phyloP scores from a whole-genome alignment of 192 early-diverging fungal genomes.

The Coemansia sp. region DNA sequence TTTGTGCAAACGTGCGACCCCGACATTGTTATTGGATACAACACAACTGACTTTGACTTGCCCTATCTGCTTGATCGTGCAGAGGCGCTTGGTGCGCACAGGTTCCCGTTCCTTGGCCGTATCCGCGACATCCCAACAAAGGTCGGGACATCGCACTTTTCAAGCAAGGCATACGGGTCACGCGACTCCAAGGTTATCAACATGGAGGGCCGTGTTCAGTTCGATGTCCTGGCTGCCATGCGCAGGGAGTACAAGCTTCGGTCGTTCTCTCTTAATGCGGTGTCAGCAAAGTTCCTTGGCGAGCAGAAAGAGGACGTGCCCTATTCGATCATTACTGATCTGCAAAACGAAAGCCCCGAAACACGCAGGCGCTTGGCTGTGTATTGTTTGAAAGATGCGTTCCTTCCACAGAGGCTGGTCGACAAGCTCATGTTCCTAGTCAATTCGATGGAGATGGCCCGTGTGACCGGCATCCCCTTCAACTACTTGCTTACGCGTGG shows the following conservation, averaged over 20 bases:
- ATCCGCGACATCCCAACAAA: conserved; percentile 48
- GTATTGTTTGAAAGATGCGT: conserved; percentile 98
- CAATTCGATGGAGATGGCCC: conserved; percentile 98
- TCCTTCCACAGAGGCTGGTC: conserved; percentile 87
- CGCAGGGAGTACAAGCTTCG: conserved; percentile 95
- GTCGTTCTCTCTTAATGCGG: conserved; percentile 94
- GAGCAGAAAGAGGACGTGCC: conserved; percentile 99
- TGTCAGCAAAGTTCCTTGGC: conserved; percentile 90
- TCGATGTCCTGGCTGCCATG: conserved; percentile 93
- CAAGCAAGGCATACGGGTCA: conserved; percentile 92
- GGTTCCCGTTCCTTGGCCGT: conserved; percentile 86
- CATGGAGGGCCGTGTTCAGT: conserved; percentile 87
- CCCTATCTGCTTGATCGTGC: conserved; percentile 94
- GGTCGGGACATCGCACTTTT: conserved; percentile 59
- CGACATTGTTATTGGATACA: conserved; percentile 94
- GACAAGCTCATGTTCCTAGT: conserved; percentile 97
- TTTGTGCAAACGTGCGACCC: conserved; percentile 88
- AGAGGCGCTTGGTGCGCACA: conserved; percentile 65
- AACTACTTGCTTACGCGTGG: conserved; percentile 91
- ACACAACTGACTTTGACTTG: conserved; percentile 96
- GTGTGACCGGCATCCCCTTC: conserved; percentile 95
- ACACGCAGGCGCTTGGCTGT: conserved; percentile 91
- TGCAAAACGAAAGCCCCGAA: conserved; percentile 94
- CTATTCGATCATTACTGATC: conserved; percentile 95
- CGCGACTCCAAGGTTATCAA: conserved; percentile 88